Evolutionary conservation across 345 rosid genomes (phyloP).

Genomic region (Heritiera fomes): DNA sequence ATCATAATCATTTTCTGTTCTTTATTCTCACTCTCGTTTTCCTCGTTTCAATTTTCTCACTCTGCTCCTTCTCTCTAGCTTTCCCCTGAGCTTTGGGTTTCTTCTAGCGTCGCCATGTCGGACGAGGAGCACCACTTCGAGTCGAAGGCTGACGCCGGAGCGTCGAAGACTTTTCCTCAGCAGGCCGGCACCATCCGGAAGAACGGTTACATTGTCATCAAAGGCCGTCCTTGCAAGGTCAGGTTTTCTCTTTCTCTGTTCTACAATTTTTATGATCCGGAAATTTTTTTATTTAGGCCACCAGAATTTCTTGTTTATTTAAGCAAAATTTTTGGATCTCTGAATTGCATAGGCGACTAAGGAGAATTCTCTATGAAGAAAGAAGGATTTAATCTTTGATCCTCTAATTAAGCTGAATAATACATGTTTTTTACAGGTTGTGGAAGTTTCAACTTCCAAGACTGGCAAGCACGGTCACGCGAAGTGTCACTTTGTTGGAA

Average conservation of each 20-base stretch:
- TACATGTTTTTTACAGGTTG: slow-evolving; percentile 10
- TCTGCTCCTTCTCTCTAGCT: not conserved
- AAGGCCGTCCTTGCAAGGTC: slow-evolving; percentile 34
- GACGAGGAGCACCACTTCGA: slow-evolving; percentile 77
- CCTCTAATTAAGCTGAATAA: not conserved
- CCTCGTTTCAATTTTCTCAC: not conserved
- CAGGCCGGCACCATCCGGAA: slow-evolving; percentile 76
- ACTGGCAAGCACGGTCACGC: slow-evolving; percentile 87
- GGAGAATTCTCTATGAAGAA: not conserved
- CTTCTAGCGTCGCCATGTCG: slow-evolving; percentile 40
- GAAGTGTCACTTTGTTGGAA: slow-evolving; percentile 77
- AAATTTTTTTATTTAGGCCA: not conserved
- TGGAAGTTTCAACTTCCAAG: slow-evolving; percentile 57
- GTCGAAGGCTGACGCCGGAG: slow-evolving; percentile 73
- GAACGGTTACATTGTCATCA: slow-evolving; percentile 63
- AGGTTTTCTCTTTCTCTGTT: not conserved
- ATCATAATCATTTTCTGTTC: not conserved
- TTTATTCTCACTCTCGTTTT: too few species aligned
- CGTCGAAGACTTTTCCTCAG: slow-evolving; percentile 68
- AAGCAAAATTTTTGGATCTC: slow-evolving; percentile 12
- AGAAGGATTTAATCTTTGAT: not conserved
- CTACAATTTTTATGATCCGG: not conserved
- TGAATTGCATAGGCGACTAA: not conserved
- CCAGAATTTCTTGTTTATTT: not conserved
- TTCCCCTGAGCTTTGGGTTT: not conserved